phyloP scores from a whole-genome alignment of 768 basidiomycete genomes.

The Tephrocybe rancida region DNA sequence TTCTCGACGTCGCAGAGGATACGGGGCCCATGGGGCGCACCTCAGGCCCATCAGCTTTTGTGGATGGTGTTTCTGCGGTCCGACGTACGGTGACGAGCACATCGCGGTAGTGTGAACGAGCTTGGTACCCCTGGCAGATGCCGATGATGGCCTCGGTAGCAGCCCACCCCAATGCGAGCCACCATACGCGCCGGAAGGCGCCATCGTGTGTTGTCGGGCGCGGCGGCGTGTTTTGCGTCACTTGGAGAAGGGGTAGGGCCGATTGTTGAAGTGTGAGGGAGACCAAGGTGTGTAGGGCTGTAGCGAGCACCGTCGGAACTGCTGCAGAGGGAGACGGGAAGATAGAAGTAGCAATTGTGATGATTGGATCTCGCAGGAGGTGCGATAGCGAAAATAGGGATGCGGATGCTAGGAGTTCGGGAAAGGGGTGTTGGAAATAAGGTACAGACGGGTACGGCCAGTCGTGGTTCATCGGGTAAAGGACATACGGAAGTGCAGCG shows the following conservation, averaged over 20 bases:
- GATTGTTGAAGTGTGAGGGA: conserved; percentile 57
- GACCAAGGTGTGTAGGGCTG: conserved; percentile 49
- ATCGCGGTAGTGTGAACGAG: conserved; percentile 67
- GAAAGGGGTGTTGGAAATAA: conserved; percentile 62
- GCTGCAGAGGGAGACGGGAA: conserved; percentile 28
- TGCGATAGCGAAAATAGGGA: conserved; percentile 65
- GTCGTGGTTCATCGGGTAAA: conserved; percentile 42
- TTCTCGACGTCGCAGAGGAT: no score
- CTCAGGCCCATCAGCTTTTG: not conserved
- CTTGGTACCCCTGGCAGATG: conserved; percentile 71
- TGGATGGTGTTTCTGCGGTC: not conserved
- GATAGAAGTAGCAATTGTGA: conserved; percentile 32
- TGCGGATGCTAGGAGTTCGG: conserved; percentile 62
- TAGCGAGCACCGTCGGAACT: conserved; percentile 32
- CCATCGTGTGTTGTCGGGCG: conserved; percentile 55
- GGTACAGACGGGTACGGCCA: conserved; percentile 44
- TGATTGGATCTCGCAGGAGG: conserved; percentile 52
- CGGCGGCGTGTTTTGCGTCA: conserved; percentile 43
- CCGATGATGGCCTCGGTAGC: conserved; percentile 66
- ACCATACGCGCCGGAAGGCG: conserved; percentile 73
- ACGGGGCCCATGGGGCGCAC: not conserved
- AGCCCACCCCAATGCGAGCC: conserved; percentile 78
- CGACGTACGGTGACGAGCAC: conserved; percentile 51
- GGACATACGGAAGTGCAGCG: conserved; percentile 48
- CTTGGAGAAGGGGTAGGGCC: conserved; percentile 53